Evolutionary conservation across 164 flowering plant species (phyloP).

Genomic region (Chloranthus sessilifolius): DNA sequence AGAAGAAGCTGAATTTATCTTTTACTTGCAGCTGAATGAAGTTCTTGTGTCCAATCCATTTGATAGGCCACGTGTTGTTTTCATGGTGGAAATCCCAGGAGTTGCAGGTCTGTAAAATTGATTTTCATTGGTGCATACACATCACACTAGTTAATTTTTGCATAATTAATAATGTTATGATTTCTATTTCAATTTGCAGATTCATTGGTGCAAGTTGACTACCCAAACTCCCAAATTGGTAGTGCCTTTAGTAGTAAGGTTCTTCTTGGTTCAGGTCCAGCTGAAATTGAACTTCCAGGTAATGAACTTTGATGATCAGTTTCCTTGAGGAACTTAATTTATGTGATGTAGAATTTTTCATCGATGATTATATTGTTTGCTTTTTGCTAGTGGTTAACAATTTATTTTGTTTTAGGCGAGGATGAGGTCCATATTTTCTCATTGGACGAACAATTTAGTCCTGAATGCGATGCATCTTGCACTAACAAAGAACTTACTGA

Average conservation of each 20-base stretch:
- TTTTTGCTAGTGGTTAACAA: neutral
- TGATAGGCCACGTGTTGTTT: slow-evolving; percentile 73
- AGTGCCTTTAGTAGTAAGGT: slow-evolving; percentile 33
- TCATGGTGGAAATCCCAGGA: slow-evolving; percentile 65
- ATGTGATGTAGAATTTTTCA: neutral
- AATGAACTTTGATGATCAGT: slow-evolving; percentile 4
- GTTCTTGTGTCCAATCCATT: slow-evolving; percentile 85
- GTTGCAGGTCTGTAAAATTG: slow-evolving; percentile 37
- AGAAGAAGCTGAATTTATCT: neutral
- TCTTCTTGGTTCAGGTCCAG: slow-evolving; percentile 30
- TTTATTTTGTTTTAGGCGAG: slow-evolving; percentile 34
- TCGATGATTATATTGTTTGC: too few species aligned
- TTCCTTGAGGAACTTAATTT: neutral
- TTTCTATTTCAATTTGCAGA: slow-evolving; percentile 29
- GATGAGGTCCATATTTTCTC: slow-evolving; percentile 50
- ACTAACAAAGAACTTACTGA: slow-evolving; percentile 50
- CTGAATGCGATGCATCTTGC: slow-evolving; percentile 25
- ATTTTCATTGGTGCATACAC: neutral
- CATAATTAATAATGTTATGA: neutral
- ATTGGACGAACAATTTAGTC: slow-evolving; percentile 36
- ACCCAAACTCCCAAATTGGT: slow-evolving; percentile 20
- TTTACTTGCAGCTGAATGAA: slow-evolving; percentile 63
- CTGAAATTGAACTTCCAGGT: slow-evolving; percentile 76
- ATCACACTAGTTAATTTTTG: neutral
- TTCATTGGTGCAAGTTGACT: slow-evolving; percentile 17